Conservation (phyloP, 257 asterid genomes). For the Nicotiana knightiana region DNA sequence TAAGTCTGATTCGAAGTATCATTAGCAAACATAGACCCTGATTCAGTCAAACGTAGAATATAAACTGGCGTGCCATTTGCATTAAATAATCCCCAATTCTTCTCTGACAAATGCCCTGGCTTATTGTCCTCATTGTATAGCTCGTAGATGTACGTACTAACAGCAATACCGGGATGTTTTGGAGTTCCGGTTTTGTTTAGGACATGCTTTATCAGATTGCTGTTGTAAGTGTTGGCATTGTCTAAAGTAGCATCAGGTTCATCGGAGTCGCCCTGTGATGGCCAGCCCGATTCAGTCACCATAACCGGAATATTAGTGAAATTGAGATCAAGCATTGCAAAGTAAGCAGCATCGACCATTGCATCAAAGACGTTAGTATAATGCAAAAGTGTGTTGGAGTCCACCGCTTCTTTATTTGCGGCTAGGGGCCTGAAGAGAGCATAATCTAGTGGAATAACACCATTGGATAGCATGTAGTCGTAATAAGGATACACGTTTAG, state of each 20-base stretch:
- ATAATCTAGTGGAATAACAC: slow-evolving; percentile 76
- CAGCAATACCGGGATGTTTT: slow-evolving; percentile 63
- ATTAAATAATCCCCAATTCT: slow-evolving; percentile 84
- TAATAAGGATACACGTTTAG: slow-evolving; percentile 71
- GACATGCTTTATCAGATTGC: slow-evolving; percentile 70
- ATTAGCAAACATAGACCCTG: slow-evolving; percentile 66
- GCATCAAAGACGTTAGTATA: slow-evolving; percentile 86
- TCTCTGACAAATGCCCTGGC: slow-evolving; percentile 66
- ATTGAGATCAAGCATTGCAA: slow-evolving; percentile 69
- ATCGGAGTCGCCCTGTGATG: slow-evolving; percentile 66
- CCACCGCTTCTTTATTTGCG: slow-evolving; percentile 79
- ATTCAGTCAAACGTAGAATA: slow-evolving; percentile 47
- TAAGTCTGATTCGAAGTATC: slow-evolving; percentile 73
- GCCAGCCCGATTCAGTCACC: slow-evolving; percentile 94
- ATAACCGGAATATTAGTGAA: slow-evolving; percentile 74
- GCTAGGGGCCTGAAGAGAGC: slow-evolving; percentile 78
- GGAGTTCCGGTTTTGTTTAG: slow-evolving; percentile 78
- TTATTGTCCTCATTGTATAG: slow-evolving; percentile 74
- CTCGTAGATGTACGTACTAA: slow-evolving; percentile 73
- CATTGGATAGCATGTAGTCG: slow-evolving; percentile 59
- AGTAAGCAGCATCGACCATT: slow-evolving; percentile 80
- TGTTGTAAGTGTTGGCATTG: slow-evolving; percentile 80
- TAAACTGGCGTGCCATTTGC: slow-evolving; percentile 63
- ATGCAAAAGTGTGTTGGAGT: slow-evolving; percentile 77
- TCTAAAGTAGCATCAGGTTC: slow-evolving; percentile 81